phyloP scores from a whole-genome alignment of 305 asterid species.

The Ilex paraguariensis region DNA sequence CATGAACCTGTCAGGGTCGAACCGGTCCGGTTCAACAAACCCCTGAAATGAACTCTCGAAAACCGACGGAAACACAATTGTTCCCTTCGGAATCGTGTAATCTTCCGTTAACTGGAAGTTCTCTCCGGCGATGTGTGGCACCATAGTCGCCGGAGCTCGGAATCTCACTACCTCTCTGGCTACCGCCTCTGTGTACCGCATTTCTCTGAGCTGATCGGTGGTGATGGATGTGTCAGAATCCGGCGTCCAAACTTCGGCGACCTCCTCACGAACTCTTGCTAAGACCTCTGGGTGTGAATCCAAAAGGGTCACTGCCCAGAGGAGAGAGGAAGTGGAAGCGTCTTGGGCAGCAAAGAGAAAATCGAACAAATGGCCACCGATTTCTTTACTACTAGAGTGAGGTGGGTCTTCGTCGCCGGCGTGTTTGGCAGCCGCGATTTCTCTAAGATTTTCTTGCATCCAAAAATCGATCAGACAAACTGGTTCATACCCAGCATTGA shows the following conservation, averaged over 20 bases:
- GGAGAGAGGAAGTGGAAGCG: slow-evolving; percentile 65
- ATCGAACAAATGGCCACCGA: slow-evolving; percentile 35
- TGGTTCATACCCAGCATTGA: slow-evolving; percentile 42
- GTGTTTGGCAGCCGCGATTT: neutral
- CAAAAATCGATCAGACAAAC: slow-evolving; percentile 51
- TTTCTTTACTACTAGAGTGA: slow-evolving; percentile 7
- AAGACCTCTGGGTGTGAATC: slow-evolving; percentile 51
- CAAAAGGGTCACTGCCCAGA: slow-evolving; percentile 58
- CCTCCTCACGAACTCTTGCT: slow-evolving; percentile 45
- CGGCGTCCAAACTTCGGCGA: slow-evolving; percentile 37
- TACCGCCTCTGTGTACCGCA: slow-evolving; percentile 79
- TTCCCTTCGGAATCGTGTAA: slow-evolving; percentile 59
- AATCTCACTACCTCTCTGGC: slow-evolving; percentile 69
- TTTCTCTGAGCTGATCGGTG: slow-evolving; percentile 52
- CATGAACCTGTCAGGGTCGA: slow-evolving; percentile 75
- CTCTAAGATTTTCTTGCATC: slow-evolving; percentile 34
- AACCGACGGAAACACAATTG: slow-evolving; percentile 68
- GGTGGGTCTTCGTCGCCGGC: slow-evolving; percentile 4
- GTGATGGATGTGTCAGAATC: slow-evolving; percentile 25
- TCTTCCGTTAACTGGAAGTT: slow-evolving; percentile 51
- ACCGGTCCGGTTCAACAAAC: slow-evolving; percentile 58
- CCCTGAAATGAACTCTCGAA: slow-evolving; percentile 74
- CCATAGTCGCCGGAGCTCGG: slow-evolving; percentile 76
- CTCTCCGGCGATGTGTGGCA: slow-evolving; percentile 70
- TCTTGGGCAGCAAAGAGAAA: slow-evolving; percentile 78